Evolutionary conservation across 106 monocot species (phyloP).

Genomic region (Acorus gramineus): DNA sequence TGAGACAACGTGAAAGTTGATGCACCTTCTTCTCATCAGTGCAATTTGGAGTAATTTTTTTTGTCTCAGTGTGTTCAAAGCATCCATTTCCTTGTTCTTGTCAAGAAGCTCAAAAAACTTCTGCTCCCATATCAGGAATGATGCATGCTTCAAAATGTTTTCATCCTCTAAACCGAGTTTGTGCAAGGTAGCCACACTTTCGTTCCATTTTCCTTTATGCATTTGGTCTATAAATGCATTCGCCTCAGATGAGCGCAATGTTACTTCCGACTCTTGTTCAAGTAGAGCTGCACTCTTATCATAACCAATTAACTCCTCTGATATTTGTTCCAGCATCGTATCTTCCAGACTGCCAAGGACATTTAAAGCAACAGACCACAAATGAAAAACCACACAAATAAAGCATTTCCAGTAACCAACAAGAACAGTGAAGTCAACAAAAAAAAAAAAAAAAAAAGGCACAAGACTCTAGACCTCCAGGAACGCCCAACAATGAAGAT

Average conservation of each 20-base stretch:
- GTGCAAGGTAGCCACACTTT: constrained; percentile 18
- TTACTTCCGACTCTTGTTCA: constrained; percentile 32
- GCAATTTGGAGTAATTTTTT: constrained; percentile 26
- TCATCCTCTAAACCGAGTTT: constrained; percentile 18
- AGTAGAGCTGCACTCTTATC: constrained; percentile 29
- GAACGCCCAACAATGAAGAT: too few relatives aligned
- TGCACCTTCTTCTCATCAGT: constrained; percentile 15
- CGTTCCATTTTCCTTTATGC: constrained; percentile 28
- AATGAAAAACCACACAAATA: too few relatives aligned
- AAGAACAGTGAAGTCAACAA: too few relatives aligned
- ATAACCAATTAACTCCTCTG: constrained; percentile 28
- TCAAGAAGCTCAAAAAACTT: constrained; percentile 32
- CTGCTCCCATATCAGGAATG: constrained; percentile 33
- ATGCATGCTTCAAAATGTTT: constrained; percentile 18
- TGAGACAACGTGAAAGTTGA: constrained; percentile 21
- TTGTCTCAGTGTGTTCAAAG: constrained; percentile 25
- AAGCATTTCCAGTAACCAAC: too few relatives aligned
- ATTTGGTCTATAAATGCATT: constrained; percentile 26
- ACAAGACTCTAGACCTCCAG: too few relatives aligned
- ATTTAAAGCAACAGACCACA: too few relatives aligned
- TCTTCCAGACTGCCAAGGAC: constrained; percentile 1
- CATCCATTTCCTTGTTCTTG: constrained; percentile 20
- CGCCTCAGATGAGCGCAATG: constrained; percentile 16
- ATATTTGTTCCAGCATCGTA: constrained; percentile 11
- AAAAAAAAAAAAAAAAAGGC: too few relatives aligned